Evolutionary conservation across 2,329 filamentous ascomycete species (phyloP).

Genomic region (Hymenoscyphus linearis): DNA sequence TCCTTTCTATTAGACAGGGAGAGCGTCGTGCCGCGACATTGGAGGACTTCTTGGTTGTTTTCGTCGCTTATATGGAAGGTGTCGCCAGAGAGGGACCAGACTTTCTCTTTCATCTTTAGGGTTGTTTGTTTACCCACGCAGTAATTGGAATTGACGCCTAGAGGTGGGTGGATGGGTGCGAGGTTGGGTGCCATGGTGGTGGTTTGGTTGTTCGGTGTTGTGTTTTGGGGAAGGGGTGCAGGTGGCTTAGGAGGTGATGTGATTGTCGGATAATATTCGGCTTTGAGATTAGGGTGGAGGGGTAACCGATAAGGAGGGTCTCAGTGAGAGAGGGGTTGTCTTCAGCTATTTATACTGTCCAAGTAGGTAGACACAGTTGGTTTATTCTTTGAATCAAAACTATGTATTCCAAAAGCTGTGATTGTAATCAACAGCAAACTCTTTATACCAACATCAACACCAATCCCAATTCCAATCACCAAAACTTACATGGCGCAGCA

Average conservation of each 20-base stretch:
- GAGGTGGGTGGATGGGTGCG: constrained; percentile 17
- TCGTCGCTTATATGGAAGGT: constrained; percentile 56
- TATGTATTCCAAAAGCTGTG: neutral
- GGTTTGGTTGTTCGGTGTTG: neutral
- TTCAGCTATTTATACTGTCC: too few species aligned
- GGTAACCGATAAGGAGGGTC: neutral
- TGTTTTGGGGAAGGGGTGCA: neutral
- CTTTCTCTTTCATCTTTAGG: constrained; percentile 55
- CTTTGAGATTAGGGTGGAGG: neutral
- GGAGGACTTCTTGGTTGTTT: constrained; percentile 38
- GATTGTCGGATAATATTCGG: neutral
- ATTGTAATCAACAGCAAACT: neutral
- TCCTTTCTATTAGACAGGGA: constrained; percentile 25
- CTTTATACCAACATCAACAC: neutral
- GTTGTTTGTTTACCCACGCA: constrained; percentile 33
- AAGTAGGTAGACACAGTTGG: too few species aligned
- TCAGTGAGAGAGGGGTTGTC: neutral
- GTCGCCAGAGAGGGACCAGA: constrained; percentile 57
- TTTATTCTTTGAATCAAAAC: too few species aligned
- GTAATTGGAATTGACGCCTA: constrained; percentile 24
- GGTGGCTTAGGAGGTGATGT: neutral
- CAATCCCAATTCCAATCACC: too few species aligned
- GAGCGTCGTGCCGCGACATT: constrained; percentile 23
- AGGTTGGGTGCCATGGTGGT: constrained; percentile 13
- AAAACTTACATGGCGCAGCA: too few species aligned